phyloP scores from a whole-genome alignment of 2,329 filamentous ascomycete genomes.

The Thermomyces lanuginosus region DNA sequence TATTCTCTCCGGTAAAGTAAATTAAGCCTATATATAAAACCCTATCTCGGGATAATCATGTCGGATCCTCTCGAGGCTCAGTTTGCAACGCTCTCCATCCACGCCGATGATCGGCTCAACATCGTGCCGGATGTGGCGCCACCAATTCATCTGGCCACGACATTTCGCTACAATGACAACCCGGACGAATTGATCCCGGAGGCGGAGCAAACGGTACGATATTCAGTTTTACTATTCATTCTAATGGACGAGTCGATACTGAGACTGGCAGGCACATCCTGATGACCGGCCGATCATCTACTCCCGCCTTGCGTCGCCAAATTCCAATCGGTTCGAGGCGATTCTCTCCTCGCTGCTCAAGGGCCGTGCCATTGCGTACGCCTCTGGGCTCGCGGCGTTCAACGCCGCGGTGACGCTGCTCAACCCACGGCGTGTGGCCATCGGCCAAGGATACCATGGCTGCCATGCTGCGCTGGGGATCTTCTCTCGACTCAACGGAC shows the following conservation, averaged over 20 bases:
- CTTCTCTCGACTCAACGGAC: slow-evolving; percentile 56
- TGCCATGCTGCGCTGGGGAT: slow-evolving; percentile 72
- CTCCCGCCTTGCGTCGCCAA: slow-evolving; percentile 64
- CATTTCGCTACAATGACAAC: slow-evolving; percentile 55
- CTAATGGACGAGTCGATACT: not conserved
- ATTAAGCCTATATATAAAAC: not conserved
- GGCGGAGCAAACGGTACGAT: slow-evolving; percentile 37
- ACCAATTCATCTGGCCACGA: slow-evolving; percentile 68
- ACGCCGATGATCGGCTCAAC: slow-evolving; percentile 33
- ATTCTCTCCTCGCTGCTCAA: slow-evolving; percentile 59
- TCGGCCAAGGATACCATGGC: slow-evolving; percentile 80
- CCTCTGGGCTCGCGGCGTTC: slow-evolving; percentile 73
- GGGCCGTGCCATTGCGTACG: slow-evolving; percentile 55
- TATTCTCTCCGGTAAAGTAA: not conserved
- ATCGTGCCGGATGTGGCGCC: slow-evolving; percentile 57
- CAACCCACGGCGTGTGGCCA: slow-evolving; percentile 67
- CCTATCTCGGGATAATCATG: slow-evolving; percentile 1
- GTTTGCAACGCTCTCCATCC: slow-evolving; percentile 6
- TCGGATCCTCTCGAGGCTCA: slow-evolving; percentile 2
- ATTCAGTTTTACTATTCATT: not conserved
- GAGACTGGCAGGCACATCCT: slow-evolving; percentile 1
- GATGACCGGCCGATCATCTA: slow-evolving; percentile 49
- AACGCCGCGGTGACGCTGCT: slow-evolving; percentile 72
- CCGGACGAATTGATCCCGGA: slow-evolving; percentile 41
- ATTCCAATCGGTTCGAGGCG: slow-evolving; percentile 68